phyloP scores from a whole-genome alignment of 1,284 basidiomycete species.

The Wallemia mellicola region DNA sequence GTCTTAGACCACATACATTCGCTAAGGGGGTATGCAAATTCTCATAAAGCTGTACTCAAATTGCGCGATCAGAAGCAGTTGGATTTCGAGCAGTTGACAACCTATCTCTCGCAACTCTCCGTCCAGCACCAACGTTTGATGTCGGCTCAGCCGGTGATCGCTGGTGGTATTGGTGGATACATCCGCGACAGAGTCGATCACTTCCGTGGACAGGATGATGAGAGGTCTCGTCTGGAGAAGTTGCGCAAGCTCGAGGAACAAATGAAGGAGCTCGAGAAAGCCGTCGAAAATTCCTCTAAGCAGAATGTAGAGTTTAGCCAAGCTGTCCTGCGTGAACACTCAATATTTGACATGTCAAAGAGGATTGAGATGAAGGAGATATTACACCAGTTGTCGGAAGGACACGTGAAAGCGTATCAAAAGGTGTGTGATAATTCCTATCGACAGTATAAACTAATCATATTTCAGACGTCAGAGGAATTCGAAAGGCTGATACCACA shows the following conservation, averaged over 20 bases:
- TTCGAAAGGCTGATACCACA: conserved; percentile 4
- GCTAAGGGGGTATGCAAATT: conserved; percentile 55
- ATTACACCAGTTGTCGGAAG: conserved; percentile 58
- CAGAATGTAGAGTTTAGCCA: conserved; percentile 85
- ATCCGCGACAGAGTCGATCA: conserved; percentile 79
- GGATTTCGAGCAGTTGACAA: conserved; percentile 89
- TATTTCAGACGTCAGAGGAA: conserved; percentile 3
- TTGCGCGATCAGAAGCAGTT: conserved; percentile 93
- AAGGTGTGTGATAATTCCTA: conserved; percentile 20
- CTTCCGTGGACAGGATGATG: conserved; percentile 70
- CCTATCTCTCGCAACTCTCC: conserved; percentile 38
- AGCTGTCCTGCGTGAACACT: conserved; percentile 68
- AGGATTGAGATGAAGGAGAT: conserved; percentile 88
- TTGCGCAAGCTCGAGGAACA: conserved; percentile 72
- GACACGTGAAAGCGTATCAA: conserved; percentile 79
- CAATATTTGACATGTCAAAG: conserved; percentile 63
- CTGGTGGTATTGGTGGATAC: conserved; percentile 39
- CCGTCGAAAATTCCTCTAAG: conserved; percentile 75
- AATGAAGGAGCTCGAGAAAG: conserved; percentile 93
- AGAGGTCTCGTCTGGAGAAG: conserved; percentile 64
- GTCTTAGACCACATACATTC: conserved; percentile 70
- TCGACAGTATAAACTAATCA: not conserved
- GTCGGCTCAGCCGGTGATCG: not conserved
- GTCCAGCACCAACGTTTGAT: not conserved
- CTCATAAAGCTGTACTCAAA: conserved; percentile 69